Conservation (phyloP, 2,329 filamentous ascomycete species). For the Fusarium penzigii region DNA sequence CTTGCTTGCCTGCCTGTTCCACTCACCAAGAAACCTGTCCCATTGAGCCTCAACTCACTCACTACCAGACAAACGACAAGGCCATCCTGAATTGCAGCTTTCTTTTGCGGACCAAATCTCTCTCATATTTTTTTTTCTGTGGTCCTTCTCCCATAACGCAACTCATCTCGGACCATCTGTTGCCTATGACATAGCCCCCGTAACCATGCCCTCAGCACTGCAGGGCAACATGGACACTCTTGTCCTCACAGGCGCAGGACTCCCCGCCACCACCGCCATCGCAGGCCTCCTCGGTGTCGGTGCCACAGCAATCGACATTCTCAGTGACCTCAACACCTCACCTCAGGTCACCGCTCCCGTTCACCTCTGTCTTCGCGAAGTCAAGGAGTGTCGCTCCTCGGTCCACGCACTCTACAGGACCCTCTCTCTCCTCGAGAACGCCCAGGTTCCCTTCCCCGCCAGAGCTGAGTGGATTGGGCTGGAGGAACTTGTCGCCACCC, state of each 20-base stretch:
- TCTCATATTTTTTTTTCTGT: too few relatives aligned
- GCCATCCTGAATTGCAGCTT: too few relatives aligned
- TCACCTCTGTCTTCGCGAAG: constrained; percentile 35
- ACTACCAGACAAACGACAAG: too few relatives aligned
- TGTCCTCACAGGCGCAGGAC: constrained; percentile 19
- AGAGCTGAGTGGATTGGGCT: constrained; percentile 38
- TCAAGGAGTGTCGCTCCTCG: constrained; percentile 41
- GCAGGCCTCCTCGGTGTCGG: constrained; percentile 39
- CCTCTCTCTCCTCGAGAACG: constrained; percentile 35
- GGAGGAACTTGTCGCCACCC: constrained; percentile 36
- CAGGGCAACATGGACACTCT: constrained; percentile 23
- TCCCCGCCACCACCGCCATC: constrained; percentile 39
- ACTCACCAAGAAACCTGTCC: too few relatives aligned
- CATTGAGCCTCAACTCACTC: too few relatives aligned
- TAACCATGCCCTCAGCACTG: constrained; percentile 23
- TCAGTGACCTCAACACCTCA: constrained; percentile 37
- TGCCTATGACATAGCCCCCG: constrained; percentile 7
- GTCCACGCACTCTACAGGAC: constrained; percentile 39
- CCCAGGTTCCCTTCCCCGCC: constrained; percentile 36
- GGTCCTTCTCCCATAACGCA: not conserved
- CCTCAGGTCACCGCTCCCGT: constrained; percentile 30
- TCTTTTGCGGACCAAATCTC: too few relatives aligned
- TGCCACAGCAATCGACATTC: constrained; percentile 35
- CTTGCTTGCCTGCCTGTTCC: too few relatives aligned
- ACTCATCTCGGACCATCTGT: not conserved